Base-by-base conservation (phyloP, 441 rosid species). In the Oxalis stricta region DNA sequence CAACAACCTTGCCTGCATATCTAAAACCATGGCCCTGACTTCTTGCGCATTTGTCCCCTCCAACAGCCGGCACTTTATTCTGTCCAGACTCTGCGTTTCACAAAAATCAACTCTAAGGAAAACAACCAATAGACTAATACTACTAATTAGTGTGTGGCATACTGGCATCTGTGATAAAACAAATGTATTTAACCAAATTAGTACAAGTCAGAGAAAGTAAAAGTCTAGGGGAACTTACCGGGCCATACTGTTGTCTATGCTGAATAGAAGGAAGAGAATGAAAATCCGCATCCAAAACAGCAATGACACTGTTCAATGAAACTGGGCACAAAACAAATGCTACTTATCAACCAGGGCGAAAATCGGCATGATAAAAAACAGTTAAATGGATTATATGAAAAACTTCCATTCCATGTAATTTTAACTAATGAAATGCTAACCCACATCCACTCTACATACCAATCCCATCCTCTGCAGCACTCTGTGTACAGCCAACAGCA, bases 31-130 rank as follows among this genome's bases (percentile, higher is more conserved):
- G 64, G 99, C 99, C 65, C 97, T 84, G 44, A 87, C 97, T 73
- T 92, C 99, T 69, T 92, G 99, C 50, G 97, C 97, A 65, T 84
- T 87, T 62, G 82, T 79, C 60, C 99, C 99, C 75, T 92, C 99
- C 57, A 92, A 66, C 40, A 92, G 70, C 67, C 99, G 76, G 62
- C 99, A 92, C 64, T 92, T 92, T 64, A 92, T 84, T 66, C 95
- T 78, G 75, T 92, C 99, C 41, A 92, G 77, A 60, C 83, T 87
- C 99, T 92, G 87, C 79, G 71, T 41, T 42, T 59, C 33, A 60
- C n/a, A 26, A 42, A 51, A 64, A 44, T 33, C 33, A 45, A 57
- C 24, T 20, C 18, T 19, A 41, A 34, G 5, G 36, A n/a, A 50
- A 19, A 44, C n/a, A 28, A n/a, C n/a, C n/a, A n/a, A n/a, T n/a